phyloP scores from a whole-genome alignment of 2,329 filamentous ascomycete species.

The Penicillium sp. region DNA sequence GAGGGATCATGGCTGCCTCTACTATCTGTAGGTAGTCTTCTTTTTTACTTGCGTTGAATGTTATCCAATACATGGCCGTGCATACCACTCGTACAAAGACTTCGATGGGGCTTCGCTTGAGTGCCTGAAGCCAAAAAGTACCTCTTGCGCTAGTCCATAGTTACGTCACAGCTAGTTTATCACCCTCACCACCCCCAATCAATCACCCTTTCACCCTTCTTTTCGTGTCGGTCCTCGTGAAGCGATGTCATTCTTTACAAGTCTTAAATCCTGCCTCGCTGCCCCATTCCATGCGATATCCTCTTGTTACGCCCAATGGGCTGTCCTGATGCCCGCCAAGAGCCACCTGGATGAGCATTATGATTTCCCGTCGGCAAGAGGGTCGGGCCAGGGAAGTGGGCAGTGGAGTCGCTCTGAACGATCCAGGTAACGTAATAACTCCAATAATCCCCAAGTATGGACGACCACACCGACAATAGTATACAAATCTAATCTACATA shows the following conservation, averaged over 20 bases:
- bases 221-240: no score
- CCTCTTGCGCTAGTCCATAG: no score
- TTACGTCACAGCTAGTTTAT: no score
- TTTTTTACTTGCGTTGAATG: background rate
- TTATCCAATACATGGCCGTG: background rate
- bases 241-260: background rate
- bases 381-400: conserved; percentile 8
- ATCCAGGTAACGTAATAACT: no score
- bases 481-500: background rate
- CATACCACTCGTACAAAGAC: background rate
- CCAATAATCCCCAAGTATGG: no score
- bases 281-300: background rate
- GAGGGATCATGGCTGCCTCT: background rate
- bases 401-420: background rate
- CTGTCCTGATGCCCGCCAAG: conserved; percentile 19
- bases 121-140: no score
- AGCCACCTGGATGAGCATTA: conserved; percentile 17
- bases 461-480: no score
- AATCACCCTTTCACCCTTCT: background rate
- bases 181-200: no score
- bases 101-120: no score
- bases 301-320: conserved; percentile 11
- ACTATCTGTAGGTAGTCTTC: background rate
- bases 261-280: background rate
- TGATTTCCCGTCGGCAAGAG: conserved; percentile 12